Conservation (phyloP, 495 filamentous ascomycete species). For the Tuber magnatum region DNA sequence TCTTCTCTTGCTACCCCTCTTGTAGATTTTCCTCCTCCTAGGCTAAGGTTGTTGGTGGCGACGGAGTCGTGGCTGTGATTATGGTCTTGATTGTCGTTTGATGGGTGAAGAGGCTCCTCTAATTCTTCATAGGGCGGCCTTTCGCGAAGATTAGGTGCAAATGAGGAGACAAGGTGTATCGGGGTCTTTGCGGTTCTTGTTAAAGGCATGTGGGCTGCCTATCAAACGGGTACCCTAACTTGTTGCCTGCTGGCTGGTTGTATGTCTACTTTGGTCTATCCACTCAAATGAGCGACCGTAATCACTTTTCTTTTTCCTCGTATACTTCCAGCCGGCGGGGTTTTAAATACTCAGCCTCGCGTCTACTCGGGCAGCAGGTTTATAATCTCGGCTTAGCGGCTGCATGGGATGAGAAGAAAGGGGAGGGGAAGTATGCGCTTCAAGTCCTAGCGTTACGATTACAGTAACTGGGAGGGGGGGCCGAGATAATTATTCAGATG, state of each 20-base stretch:
- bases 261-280: not conserved
- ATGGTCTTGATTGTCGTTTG: not conserved
- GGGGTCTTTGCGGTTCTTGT: not conserved
- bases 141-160: not conserved
- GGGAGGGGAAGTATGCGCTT: not conserved
- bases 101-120: not conserved
- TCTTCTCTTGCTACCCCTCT: not conserved
- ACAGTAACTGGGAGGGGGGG: not conserved
- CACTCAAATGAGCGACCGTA: not conserved
- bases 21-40: not conserved
- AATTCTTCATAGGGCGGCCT: not conserved
- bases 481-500: not conserved
- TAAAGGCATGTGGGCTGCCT: not conserved
- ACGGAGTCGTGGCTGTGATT: not conserved
- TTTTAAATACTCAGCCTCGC: conserved; percentile 4
- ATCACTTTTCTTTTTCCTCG: conserved; percentile 1
- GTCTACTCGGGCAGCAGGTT: not conserved
- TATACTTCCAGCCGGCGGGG: not conserved
- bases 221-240: not conserved
- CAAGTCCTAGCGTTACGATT: not conserved
- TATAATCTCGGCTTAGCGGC: not conserved
- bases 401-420: not conserved
- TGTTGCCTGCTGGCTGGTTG: not conserved
- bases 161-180: not conserved
- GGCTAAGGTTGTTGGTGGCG: not conserved